These are phyloP conservation scores for Sporisorium iseilematis-ciliati DNA, from an alignment of 1,284 basidiomycete genomes.

Conservation along the genomic window DNA sequence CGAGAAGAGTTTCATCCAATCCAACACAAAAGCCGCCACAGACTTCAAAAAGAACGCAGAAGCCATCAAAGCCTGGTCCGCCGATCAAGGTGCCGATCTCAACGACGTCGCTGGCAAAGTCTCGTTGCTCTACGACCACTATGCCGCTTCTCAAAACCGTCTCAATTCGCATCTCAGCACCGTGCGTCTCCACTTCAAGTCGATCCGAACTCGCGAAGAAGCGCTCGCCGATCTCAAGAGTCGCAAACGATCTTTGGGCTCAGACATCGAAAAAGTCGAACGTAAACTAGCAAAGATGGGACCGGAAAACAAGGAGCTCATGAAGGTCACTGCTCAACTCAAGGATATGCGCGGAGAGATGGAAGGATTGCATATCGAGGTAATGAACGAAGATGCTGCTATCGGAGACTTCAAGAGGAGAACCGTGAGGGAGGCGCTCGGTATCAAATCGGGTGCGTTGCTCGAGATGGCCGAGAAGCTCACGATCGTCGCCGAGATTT, in stretches of 20 bases:
- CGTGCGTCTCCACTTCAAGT: constrained; percentile 76
- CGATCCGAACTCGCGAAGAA: constrained; percentile 86
- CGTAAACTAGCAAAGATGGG: constrained; percentile 91
- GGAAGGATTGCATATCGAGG: constrained; percentile 80
- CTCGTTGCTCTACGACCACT: constrained; percentile 78
- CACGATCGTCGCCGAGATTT: constrained; percentile 84
- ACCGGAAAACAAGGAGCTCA: constrained; percentile 85
- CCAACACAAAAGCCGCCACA: constrained; percentile 77
- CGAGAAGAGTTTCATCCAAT: constrained; percentile 84
- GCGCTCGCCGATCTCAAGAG: constrained; percentile 81
- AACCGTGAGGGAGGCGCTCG: constrained; percentile 79
- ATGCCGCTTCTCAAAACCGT: constrained; percentile 78
- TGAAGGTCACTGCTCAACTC: constrained; percentile 80
- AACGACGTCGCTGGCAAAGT: constrained; percentile 82
- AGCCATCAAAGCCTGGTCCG: constrained; percentile 81
- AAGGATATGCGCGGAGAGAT: constrained; percentile 84
- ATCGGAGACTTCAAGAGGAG: constrained; percentile 87
- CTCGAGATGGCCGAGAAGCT: constrained; percentile 88
- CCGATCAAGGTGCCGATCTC: constrained; percentile 88
- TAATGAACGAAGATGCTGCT: constrained; percentile 84
- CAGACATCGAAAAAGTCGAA: constrained; percentile 87
- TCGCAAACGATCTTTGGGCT: constrained; percentile 77
- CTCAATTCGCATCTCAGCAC: constrained; percentile 81
- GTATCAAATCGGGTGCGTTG: constrained; percentile 87
- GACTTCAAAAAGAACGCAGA: constrained; percentile 82